Conservation (phyloP, 768 basidiomycete genomes). For the Lyophyllum shimeji region DNA sequence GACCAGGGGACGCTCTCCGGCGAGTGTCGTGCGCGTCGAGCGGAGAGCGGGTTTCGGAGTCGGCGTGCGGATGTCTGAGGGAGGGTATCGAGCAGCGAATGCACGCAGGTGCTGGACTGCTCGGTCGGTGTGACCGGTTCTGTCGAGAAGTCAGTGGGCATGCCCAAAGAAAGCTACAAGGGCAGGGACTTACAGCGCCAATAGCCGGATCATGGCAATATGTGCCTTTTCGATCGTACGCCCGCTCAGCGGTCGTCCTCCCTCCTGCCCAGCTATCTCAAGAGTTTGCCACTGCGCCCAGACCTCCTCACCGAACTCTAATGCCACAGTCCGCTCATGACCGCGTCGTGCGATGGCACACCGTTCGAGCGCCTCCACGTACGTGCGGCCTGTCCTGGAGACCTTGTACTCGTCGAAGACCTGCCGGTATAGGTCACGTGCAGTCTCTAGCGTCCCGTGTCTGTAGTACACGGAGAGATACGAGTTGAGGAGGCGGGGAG, state of each 20-base stretch:
- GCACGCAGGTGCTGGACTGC: slow-evolving; percentile 57
- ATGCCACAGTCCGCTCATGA: slow-evolving; percentile 46
- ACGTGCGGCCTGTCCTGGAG: slow-evolving; percentile 50
- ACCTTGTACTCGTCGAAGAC: slow-evolving; percentile 46
- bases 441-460: slow-evolving; percentile 46
- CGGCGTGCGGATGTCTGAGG: slow-evolving; percentile 43
- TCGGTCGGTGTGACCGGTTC: slow-evolving; percentile 47
- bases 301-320: slow-evolving; percentile 54
- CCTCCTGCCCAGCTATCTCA: slow-evolving; percentile 39
- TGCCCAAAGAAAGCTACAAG: not conserved
- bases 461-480: slow-evolving; percentile 78
- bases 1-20: slow-evolving; percentile 63
- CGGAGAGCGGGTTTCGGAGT: slow-evolving; percentile 47
- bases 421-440: slow-evolving; percentile 48
- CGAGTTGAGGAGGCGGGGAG: slow-evolving; percentile 69
- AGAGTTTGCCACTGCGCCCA: slow-evolving; percentile 65
- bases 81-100: slow-evolving; percentile 69
- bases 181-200: slow-evolving; percentile 51
- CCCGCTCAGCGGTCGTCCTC: slow-evolving; percentile 28
- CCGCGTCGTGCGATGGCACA: slow-evolving; percentile 47
- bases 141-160: slow-evolving; percentile 22
- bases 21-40: slow-evolving; percentile 58
- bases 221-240: slow-evolving; percentile 71
- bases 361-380: slow-evolving; percentile 66
- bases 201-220: slow-evolving; percentile 63